Evolutionary conservation across 352 stramenopile genomes (phyloP), one percentile per base, ranked within the genome.

Genomic region (Phytophthora idaei): DNA sequence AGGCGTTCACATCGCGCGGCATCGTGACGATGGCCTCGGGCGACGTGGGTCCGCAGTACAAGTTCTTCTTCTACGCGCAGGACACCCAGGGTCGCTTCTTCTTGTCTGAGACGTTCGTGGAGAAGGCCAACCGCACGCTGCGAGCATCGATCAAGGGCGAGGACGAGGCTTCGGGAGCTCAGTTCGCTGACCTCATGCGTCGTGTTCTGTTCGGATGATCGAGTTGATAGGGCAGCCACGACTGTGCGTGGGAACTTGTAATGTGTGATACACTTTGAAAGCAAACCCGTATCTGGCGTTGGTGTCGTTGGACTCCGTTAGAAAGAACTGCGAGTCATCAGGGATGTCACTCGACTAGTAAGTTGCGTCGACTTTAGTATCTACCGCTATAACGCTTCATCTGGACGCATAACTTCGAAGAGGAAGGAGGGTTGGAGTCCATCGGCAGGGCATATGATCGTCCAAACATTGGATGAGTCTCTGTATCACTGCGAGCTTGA

Each of bases 11-110:
- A 1, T 71, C 70, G 7, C 68, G 64, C 5, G 77, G 71, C 48
- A 85, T 94, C 52, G 72, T 92, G 60, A 94, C 86, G 31, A 94
- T 94, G 83, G 83, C 86, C 11, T 92, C 86, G 28, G 83, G 86
- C 10, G 86, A 94, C 61, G 84, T 94, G 14, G 86, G 86, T 3
- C 73, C 79, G 41, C 86, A 94, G 72, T 89, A 85, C 77, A 94
- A 94, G 67, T 94, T 94, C 54, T 94, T 94, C 71, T 94, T 92
- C 62, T 92, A 92, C 67, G 83, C 83, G 29, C 86, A 94, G 67
- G 83, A 92, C 66, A 71, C 69, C 12, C 73, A 83, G 31, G 80
- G 81, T 9, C 63, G 72, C 8, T 87, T 83, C 48, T 94, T 88
- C 58, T 60, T 94, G 51, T 78, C 85, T 28, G 86, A 94, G 65